Evolutionary conservation across 2,329 filamentous ascomycete species (phyloP).

Genomic region (Aspergillus versicolor): DNA sequence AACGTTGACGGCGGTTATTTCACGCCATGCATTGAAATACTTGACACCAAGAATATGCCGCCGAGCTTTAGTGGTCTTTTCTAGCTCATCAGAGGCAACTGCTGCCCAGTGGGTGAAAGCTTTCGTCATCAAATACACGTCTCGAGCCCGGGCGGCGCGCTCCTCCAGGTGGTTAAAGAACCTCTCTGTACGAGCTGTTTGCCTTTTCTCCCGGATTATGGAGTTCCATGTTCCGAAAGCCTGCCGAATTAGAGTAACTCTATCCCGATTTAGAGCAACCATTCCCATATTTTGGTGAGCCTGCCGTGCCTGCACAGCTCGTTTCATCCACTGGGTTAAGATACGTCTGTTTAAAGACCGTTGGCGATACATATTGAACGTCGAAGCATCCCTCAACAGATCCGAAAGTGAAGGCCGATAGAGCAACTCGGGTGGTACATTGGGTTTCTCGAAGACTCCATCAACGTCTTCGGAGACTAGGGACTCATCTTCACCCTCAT

Average conservation of each 20-base stretch:
- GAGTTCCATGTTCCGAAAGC: conserved; percentile 53
- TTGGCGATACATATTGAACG: conserved; percentile 45
- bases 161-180: conserved; percentile 58
- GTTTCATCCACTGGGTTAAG: conserved; percentile 50
- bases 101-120: conserved; percentile 69
- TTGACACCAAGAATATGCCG: conserved; percentile 68
- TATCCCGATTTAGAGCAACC: conserved; percentile 52
- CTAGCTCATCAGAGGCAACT: conserved; percentile 62
- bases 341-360: conserved; percentile 39
- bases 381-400: conserved; percentile 52
- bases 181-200: conserved; percentile 48
- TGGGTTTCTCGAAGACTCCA: conserved; percentile 26
- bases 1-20: conserved; percentile 63
- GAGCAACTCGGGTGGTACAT: conserved; percentile 39
- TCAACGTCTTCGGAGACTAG: conserved; percentile 23
- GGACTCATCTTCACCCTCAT: conserved; percentile 18
- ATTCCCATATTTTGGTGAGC: conserved; percentile 39
- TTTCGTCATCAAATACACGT: conserved; percentile 64
- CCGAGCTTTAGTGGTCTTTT: conserved; percentile 66
- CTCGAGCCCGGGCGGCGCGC: conserved; percentile 62
- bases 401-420: conserved; percentile 53
- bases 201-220: conserved; percentile 41
- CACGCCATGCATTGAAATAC: conserved; percentile 69
- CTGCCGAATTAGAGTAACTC: conserved; percentile 51
- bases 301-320: conserved; percentile 39